Conservation (phyloP, 768 basidiomycete species). For the Tephrocybe sp. region DNA sequence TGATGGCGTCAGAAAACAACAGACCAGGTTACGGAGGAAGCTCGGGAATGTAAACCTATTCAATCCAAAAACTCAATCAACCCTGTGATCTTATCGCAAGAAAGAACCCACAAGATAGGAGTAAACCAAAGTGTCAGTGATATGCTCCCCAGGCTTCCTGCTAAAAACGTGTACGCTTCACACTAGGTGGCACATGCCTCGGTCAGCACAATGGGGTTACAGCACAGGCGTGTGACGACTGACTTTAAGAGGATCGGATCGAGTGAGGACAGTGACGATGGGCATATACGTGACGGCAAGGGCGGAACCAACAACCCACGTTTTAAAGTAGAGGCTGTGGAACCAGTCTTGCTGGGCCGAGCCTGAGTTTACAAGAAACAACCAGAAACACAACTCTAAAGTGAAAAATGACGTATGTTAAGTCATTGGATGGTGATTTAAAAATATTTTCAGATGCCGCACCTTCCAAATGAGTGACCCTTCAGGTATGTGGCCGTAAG, state of each 20-base stretch:
- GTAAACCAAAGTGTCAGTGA: slow-evolving; percentile 74
- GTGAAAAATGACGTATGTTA: slow-evolving; percentile 3
- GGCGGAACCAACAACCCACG: slow-evolving; percentile 67
- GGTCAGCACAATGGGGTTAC: slow-evolving; percentile 6
- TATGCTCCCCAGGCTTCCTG: slow-evolving; percentile 68
- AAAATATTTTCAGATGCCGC: slow-evolving; percentile 7
- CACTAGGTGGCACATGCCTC: slow-evolving; percentile 40
- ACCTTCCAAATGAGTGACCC: slow-evolving; percentile 84
- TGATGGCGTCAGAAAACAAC: slow-evolving; percentile 18
- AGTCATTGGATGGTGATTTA: background rate
- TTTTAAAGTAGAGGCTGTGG: slow-evolving; percentile 68
- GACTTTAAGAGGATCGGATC: slow-evolving; percentile 59
- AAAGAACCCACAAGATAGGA: slow-evolving; percentile 55
- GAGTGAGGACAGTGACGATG: slow-evolving; percentile 63
- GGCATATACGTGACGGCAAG: slow-evolving; percentile 69
- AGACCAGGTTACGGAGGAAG: slow-evolving; percentile 62
- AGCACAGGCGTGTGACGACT: slow-evolving; percentile 14
- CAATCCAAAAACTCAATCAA: slow-evolving; percentile 41
- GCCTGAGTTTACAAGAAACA: slow-evolving; percentile 73
- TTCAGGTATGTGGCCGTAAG: slow-evolving; percentile 24
- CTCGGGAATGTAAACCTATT: slow-evolving; percentile 64
- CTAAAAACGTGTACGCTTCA: slow-evolving; percentile 69
- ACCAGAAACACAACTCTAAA: slow-evolving; percentile 86
- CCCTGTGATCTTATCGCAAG: slow-evolving; percentile 4
- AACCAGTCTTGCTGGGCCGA: slow-evolving; percentile 76